These are phyloP conservation scores for Firmiana major DNA, from an alignment of 345 rosid genomes.

Conservation along the genomic window DNA sequence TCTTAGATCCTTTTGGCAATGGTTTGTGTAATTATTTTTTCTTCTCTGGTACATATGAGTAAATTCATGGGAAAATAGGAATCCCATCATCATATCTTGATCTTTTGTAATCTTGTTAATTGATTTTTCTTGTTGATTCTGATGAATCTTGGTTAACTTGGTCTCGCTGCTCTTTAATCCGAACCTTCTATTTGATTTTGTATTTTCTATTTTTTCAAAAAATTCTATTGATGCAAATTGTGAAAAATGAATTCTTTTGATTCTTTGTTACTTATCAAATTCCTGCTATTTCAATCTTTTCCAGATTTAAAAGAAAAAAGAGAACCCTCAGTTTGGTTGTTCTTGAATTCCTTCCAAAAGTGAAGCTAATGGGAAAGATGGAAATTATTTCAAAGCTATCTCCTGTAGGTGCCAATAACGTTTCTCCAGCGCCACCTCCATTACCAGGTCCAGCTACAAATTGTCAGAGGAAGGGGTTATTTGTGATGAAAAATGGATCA, in stretches of 20 bases:
- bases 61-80: neutral
- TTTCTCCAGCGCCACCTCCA: slow-evolving; percentile 51
- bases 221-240: neutral
- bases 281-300: neutral
- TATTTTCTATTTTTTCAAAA: neutral
- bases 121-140: too few species aligned
- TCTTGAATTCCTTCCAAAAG: neutral
- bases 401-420: slow-evolving; percentile 1
- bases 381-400: slow-evolving; percentile 12
- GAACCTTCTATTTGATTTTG: neutral
- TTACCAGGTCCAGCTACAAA: slow-evolving; percentile 37
- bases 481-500: slow-evolving; percentile 2
- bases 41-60: neutral
- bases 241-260: neutral
- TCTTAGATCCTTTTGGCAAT: neutral
- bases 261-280: neutral
- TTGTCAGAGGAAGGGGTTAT: slow-evolving; percentile 17
- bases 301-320: neutral
- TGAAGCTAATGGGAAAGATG: slow-evolving; percentile 12
- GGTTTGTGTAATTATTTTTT: neutral
- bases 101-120: too few species aligned
- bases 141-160: too few species aligned
- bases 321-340: neutral
- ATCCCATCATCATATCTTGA: neutral
- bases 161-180: neutral